phyloP scores from a whole-genome alignment of 192 early-diverging fungal genomes.

The Coemansia sp. region DNA sequence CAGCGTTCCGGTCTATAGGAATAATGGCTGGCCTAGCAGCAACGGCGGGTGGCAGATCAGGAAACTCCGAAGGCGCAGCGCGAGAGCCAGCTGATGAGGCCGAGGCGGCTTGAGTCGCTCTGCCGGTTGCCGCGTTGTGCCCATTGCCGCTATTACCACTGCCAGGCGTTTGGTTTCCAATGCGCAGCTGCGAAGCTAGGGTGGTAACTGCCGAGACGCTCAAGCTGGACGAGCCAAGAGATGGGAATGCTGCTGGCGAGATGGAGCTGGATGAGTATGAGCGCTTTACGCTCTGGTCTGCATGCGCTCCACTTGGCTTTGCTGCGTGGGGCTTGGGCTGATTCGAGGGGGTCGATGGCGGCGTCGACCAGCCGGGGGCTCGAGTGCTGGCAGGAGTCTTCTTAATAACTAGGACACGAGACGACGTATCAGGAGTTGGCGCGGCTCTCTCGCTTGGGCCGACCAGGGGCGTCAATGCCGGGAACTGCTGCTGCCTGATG shows the following conservation, averaged over 20 bases:
- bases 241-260: slow-evolving; percentile 22
- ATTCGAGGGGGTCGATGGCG: slow-evolving; percentile 3
- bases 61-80: slow-evolving; percentile 20
- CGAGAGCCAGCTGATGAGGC: not conserved
- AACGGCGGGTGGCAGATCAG: slow-evolving; percentile 28
- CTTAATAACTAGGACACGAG: slow-evolving; percentile 43
- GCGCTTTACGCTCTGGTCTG: not conserved
- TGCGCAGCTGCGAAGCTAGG: slow-evolving; percentile 11
- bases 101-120: not conserved
- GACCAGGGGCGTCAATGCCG: slow-evolving; percentile 36
- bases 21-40: slow-evolving; percentile 13
- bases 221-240: slow-evolving; percentile 14
- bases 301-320: not conserved
- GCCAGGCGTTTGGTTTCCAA: not conserved
- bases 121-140: no score
- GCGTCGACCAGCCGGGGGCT: slow-evolving; percentile 4
- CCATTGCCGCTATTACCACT: not conserved
- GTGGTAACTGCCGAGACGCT: slow-evolving; percentile 6
- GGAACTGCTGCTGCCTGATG: slow-evolving; percentile 54
- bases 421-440: not conserved
- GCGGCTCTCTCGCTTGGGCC: slow-evolving; percentile 3
- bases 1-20: slow-evolving; percentile 31
- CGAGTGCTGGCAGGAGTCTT: not conserved
- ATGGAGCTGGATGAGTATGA: slow-evolving; percentile 1
- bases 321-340: not conserved